Conservation (phyloP, 352 stramenopile species). For the Phytophthora crassamura region DNA sequence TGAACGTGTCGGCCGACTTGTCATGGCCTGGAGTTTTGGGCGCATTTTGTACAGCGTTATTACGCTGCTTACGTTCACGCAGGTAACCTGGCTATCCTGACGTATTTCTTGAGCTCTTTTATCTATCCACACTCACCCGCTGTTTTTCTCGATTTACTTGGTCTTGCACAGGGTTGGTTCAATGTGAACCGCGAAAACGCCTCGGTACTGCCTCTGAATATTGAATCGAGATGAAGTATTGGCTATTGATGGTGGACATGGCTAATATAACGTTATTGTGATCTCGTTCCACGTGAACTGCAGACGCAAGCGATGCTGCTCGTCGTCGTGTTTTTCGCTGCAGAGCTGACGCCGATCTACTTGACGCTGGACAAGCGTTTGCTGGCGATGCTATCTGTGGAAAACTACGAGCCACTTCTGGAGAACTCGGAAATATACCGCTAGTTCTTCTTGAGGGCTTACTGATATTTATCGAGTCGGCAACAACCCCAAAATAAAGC, state of each 20-base stretch:
- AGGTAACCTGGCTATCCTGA: conserved; percentile 41
- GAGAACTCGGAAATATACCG: conserved; percentile 68
- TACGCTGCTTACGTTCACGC: conserved; percentile 87
- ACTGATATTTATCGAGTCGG: conserved; percentile 28
- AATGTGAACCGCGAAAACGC: conserved; percentile 75
- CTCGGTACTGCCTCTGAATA: conserved; percentile 46
- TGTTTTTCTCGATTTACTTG: conserved; percentile 2
- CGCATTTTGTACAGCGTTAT: conserved; percentile 91
- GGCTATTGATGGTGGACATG: neutral
- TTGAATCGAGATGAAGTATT: neutral
- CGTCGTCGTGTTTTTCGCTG: conserved; percentile 80
- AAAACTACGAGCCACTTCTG: conserved; percentile 80
- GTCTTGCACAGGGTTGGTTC: conserved; percentile 72
- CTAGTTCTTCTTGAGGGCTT: conserved; percentile 18
- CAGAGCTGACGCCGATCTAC: conserved; percentile 84
- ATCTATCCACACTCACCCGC: neutral
- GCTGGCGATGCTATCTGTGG: conserved; percentile 81
- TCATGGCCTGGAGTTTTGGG: conserved; percentile 85
- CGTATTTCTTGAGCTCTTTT: neutral
- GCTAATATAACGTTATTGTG: neutral
- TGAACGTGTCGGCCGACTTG: conserved; percentile 61
- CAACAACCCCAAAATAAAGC: conserved; percentile 32
- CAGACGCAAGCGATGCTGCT: conserved; percentile 86
- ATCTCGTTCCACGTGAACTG: neutral
- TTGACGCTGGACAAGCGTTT: conserved; percentile 77